These are phyloP conservation scores for Lodderomyces parapsilosis DNA, from an alignment of 1,139 yeast genomes.

Conservation along the genomic window DNA sequence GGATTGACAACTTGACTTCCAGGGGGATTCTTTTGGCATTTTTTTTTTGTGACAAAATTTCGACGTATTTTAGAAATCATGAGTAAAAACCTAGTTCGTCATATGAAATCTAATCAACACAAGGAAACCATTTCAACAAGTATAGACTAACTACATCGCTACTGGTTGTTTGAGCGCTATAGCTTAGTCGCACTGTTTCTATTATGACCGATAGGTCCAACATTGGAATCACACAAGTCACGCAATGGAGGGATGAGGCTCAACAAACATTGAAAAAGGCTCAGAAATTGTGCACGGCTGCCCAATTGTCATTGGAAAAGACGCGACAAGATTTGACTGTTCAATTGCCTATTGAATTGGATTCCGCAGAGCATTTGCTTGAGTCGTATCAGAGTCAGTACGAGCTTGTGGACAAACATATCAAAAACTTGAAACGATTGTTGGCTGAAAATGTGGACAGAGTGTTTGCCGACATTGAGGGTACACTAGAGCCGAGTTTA, in stretches of 20 bases:
- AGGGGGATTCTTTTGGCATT: no score
- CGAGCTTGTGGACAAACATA: slow-evolving; percentile 12
- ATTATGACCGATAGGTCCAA: slow-evolving; percentile 6
- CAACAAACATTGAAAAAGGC: slow-evolving; percentile 29
- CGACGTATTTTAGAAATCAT: background rate
- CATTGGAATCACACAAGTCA: slow-evolving; percentile 10
- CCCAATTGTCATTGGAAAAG: slow-evolving; percentile 29
- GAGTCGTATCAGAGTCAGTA: slow-evolving; percentile 19
- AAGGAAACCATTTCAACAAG: no score
- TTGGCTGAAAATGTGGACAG: slow-evolving; percentile 5
- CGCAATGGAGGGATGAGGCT: slow-evolving; percentile 32
- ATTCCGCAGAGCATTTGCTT: slow-evolving; percentile 22
- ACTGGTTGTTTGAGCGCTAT: no score
- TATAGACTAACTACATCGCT: no score
- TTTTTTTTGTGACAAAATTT: slow-evolving; percentile 1
- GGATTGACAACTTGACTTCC: slow-evolving; percentile 2
- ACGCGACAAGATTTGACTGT: slow-evolving; percentile 23
- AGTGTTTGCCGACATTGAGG: slow-evolving; percentile 9
- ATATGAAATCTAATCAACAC: no score
- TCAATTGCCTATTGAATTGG: slow-evolving; percentile 24
- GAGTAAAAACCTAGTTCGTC: no score
- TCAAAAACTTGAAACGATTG: slow-evolving; percentile 3
- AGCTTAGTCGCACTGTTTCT: background rate
- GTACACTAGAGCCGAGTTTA: slow-evolving; percentile 21
- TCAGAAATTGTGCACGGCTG: slow-evolving; percentile 31